These are phyloP conservation scores for Saccharomyces eubayanus DNA, from an alignment of 805 yeast genomes.

Conservation along the genomic window DNA sequence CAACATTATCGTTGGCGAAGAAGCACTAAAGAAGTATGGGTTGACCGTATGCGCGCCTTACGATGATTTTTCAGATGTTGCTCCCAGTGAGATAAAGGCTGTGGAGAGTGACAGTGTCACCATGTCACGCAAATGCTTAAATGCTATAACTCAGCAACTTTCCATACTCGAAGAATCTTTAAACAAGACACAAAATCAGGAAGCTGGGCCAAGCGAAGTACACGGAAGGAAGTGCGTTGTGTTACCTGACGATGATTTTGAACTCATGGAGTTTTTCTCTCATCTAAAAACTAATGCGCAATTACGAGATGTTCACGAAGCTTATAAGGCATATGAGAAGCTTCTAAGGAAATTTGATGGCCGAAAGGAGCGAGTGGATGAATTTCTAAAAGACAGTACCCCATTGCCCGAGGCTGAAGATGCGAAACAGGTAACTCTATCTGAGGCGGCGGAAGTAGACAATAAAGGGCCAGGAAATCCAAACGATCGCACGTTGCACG, in stretches of 20 bases:
- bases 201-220: neutral
- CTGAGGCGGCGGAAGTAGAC: neutral
- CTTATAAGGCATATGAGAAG: neutral
- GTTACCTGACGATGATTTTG: neutral
- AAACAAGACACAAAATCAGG: neutral
- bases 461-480: neutral
- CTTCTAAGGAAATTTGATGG: neutral
- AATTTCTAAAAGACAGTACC: neutral
- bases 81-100: neutral
- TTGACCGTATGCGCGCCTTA: neutral
- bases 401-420: neutral
- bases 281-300: neutral
- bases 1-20: neutral
- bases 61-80: neutral
- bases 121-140: neutral
- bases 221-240: neutral
- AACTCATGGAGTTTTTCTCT: neutral
- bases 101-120: neutral
- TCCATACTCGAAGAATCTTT: neutral
- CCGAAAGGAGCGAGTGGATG: neutral
- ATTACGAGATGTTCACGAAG: neutral
- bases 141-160: neutral
- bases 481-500: neutral
- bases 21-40: neutral
- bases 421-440: neutral